Evolutionary conservation across 202 grass and related monocot genomes (phyloP).

Genomic region (Bolboschoenoplectus hybrid): DNA sequence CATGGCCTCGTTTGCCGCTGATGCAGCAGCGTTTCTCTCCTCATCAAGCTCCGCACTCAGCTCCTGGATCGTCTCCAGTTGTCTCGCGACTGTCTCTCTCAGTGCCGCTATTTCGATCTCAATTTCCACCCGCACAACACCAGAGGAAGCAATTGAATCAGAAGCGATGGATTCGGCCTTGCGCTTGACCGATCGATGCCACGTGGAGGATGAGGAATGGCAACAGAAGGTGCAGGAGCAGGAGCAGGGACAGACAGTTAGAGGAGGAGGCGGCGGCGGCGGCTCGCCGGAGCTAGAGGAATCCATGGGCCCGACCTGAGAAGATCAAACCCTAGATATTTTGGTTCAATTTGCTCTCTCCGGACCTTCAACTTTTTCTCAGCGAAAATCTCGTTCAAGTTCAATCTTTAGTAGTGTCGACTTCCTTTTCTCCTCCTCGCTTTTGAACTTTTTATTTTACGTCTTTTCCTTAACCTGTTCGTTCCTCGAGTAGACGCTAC

Average conservation of each 20-base stretch:
- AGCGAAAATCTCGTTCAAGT: not conserved
- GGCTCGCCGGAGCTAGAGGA: slow-evolving; percentile 36
- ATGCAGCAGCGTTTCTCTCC: slow-evolving; percentile 74
- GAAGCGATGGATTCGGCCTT: slow-evolving; percentile 40
- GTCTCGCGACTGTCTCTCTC: slow-evolving; percentile 58
- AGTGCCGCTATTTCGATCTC: slow-evolving; percentile 61
- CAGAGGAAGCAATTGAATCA: not conserved
- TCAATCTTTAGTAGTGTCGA: not conserved
- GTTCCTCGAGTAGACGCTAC: slow-evolving; percentile 28
- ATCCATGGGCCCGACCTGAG: slow-evolving; percentile 10
- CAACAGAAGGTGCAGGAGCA: slow-evolving; percentile 54
- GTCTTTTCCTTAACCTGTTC: slow-evolving; percentile 13
- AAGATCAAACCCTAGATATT: slow-evolving; percentile 14
- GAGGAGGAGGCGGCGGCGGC: not conserved
- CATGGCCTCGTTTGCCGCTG: slow-evolving; percentile 93
- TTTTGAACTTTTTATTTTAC: slow-evolving; percentile 31
- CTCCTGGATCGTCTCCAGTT: slow-evolving; percentile 57
- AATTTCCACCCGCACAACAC: slow-evolving; percentile 50
- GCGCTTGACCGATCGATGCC: slow-evolving; percentile 82
- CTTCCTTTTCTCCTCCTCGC: slow-evolving; percentile 25
- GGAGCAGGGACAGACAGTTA: slow-evolving; percentile 33
- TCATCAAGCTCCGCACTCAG: slow-evolving; percentile 79
- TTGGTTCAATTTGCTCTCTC: slow-evolving; percentile 13
- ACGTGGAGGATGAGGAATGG: slow-evolving; percentile 43
- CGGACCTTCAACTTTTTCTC: slow-evolving; percentile 4